A percentile compares a stretch with the other conserved stretches of the same genome.
Conservation (phyloP, 1,284 basidiomycete genomes). For the Porodaedalea pini region DNA sequence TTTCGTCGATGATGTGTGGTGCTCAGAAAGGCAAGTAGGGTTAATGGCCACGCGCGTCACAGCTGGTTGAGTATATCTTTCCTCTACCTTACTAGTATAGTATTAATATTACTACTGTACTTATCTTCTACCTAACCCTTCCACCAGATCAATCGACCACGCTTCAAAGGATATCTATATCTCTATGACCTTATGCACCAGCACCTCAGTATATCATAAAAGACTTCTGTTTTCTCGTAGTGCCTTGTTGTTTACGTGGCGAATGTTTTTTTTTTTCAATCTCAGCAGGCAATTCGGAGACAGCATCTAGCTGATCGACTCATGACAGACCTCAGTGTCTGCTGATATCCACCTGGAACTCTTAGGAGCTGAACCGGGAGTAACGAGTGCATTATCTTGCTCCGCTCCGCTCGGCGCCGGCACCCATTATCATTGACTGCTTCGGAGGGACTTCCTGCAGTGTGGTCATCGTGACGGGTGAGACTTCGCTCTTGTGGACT, state of each 20-base stretch:
- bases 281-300: background rate
- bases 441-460: background rate
- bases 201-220: background rate
- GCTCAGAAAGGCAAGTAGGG: no score
- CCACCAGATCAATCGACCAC: background rate
- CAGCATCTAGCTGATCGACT: background rate
- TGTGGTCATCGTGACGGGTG: background rate
- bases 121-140: no score
- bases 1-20: no score
- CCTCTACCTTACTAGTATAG: no score
- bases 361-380: no score
- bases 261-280: background rate
- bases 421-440: no score
- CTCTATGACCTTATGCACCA: background rate
- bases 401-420: no score
- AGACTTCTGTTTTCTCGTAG: background rate
- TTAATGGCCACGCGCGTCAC: no score
- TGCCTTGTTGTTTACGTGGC: background rate
- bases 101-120: no score
- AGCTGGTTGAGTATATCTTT: no score
- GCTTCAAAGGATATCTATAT: background rate
- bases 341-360: background rate
- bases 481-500: background rate
- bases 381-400: no score
- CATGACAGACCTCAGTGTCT: background rate